These are phyloP conservation scores for Myrmaecium sp. DNA, from an alignment of 2,329 filamentous ascomycete genomes.

Conservation along the genomic window DNA sequence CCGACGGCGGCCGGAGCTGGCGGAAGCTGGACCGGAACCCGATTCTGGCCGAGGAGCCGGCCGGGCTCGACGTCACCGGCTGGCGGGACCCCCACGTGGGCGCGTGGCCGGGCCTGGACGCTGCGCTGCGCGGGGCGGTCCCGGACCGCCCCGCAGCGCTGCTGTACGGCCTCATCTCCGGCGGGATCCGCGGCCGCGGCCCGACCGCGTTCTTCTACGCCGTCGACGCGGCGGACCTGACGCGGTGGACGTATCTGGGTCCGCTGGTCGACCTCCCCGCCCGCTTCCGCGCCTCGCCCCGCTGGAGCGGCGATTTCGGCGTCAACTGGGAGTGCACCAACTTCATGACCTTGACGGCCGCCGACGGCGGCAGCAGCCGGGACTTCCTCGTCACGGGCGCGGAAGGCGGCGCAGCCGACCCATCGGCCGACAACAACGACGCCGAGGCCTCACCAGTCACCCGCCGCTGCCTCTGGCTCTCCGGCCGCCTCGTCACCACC, in stretches of 20 bases:
- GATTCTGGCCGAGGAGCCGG: conserved; percentile 19
- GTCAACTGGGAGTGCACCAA: conserved; percentile 36
- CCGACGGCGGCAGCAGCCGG: conserved; percentile 10
- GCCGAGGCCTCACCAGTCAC: conserved; percentile 9
- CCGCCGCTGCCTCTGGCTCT: conserved; percentile 29
- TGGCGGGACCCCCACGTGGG: conserved; percentile 26
- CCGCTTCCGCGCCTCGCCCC: conserved; percentile 19
- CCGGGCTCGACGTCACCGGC: conserved; percentile 19
- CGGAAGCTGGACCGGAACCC: conserved; percentile 19
- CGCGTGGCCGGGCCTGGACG: conserved; percentile 13
- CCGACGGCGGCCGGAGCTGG: conserved; percentile 22
- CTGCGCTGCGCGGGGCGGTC: conserved; percentile 5
- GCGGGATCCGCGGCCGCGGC: conserved; percentile 24
- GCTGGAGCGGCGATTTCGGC: conserved; percentile 34
- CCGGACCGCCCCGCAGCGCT: conserved; percentile 4
- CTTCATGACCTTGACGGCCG: conserved; percentile 25
- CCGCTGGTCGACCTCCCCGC: conserved; percentile 24
- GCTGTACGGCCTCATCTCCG: conserved; percentile 33
- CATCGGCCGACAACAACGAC: conserved; percentile 7
- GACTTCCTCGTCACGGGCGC: conserved; percentile 30
- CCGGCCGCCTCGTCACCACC: conserved; percentile 12
- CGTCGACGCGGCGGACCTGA: conserved; percentile 22
- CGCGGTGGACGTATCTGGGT: conserved; percentile 29
- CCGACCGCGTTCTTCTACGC: conserved; percentile 33
- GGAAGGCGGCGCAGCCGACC: conserved; percentile 23